Conservation (phyloP, 2,329 filamentous ascomycete genomes). For the Alternaria metachromatica region DNA sequence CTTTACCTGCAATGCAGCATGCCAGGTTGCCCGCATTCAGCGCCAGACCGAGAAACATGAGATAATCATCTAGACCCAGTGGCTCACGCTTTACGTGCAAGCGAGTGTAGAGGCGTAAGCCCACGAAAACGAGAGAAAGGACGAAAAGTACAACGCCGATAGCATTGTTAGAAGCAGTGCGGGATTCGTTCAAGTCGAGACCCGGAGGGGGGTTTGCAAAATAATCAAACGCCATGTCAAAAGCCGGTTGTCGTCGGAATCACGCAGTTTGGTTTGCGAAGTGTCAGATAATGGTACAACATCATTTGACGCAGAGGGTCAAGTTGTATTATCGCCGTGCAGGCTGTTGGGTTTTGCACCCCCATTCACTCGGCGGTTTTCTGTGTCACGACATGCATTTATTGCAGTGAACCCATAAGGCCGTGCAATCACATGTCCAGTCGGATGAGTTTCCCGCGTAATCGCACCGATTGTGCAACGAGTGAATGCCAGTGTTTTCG, state of each 20-base stretch:
- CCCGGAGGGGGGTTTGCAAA: slow-evolving; percentile 25
- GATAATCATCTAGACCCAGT: slow-evolving; percentile 28
- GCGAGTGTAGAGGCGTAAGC: slow-evolving; percentile 24
- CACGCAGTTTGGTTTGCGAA: not conserved
- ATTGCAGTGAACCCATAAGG: not conserved
- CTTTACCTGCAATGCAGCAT: slow-evolving; percentile 31
- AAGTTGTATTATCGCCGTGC: not conserved
- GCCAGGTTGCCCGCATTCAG: slow-evolving; percentile 31
- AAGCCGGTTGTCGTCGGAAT: not conserved
- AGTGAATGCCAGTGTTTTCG: not conserved
- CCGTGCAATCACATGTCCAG: not conserved
- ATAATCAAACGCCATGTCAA: slow-evolving; percentile 10
- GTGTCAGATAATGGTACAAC: not conserved
- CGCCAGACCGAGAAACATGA: slow-evolving; percentile 31
- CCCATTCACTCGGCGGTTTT: not conserved
- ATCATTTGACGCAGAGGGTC: not conserved
- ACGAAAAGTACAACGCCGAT: slow-evolving; percentile 30
- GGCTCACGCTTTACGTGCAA: slow-evolving; percentile 23
- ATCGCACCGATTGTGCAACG: not conserved
- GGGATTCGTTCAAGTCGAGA: slow-evolving; percentile 27
- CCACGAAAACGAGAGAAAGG: slow-evolving; percentile 27
- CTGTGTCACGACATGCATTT: not conserved
- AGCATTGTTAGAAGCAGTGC: slow-evolving; percentile 29
- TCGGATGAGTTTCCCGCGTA: not conserved
- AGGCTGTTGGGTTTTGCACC: not conserved